Conservation (phyloP, 2,329 filamentous ascomycete species). For the Blumeria hordei region DNA sequence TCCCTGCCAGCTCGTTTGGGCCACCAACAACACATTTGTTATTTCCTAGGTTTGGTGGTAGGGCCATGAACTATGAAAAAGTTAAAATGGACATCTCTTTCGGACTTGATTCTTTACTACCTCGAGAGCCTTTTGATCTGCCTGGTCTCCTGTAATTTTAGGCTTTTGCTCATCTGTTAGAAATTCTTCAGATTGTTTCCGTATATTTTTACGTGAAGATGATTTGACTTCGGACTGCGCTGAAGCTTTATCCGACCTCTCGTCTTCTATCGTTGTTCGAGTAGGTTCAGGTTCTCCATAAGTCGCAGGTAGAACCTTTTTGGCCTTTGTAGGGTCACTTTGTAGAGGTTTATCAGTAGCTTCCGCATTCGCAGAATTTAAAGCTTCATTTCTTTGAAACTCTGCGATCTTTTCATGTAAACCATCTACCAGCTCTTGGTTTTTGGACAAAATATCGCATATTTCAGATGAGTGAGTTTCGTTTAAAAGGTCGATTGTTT, state of each 20-base stretch:
- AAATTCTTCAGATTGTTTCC: slow-evolving; percentile 22
- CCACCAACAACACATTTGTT: no score
- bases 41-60: no score
- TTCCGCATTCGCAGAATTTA: slow-evolving; percentile 9
- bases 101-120: slow-evolving; percentile 26
- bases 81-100: slow-evolving; percentile 17
- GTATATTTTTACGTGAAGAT: slow-evolving; percentile 23
- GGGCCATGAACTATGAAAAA: not conserved
- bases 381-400: slow-evolving; percentile 13
- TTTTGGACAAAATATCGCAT: slow-evolving; percentile 27
- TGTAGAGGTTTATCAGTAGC: slow-evolving; percentile 7
- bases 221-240: slow-evolving; percentile 33
- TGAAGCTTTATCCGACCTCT: slow-evolving; percentile 21
- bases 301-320: slow-evolving; percentile 22
- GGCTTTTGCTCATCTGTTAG: slow-evolving; percentile 27
- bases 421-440: slow-evolving; percentile 19
- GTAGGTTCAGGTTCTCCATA: slow-evolving; percentile 16
- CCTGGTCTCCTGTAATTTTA: slow-evolving; percentile 25
- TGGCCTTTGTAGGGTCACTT: slow-evolving; percentile 17
- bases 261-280: slow-evolving; percentile 15
- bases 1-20: no score
- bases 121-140: slow-evolving; percentile 21
- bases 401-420: slow-evolving; percentile 23
- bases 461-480: slow-evolving; percentile 25
- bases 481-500: slow-evolving; percentile 22